phyloP scores from a whole-genome alignment of 2,329 filamentous ascomycete genomes.

The Dactylellina leptospora region DNA sequence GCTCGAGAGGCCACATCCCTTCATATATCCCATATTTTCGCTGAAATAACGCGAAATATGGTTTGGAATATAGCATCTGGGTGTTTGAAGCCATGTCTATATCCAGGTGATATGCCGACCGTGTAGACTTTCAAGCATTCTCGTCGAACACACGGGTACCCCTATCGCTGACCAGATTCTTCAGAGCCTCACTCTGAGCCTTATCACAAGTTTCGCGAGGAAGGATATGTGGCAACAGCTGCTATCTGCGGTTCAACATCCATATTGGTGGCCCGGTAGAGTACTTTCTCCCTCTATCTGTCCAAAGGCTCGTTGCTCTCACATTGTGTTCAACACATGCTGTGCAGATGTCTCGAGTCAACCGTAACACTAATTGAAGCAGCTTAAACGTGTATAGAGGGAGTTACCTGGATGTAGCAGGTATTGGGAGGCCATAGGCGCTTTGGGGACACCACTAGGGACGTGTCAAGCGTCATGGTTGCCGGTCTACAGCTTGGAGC shows the following conservation, averaged over 20 bases:
- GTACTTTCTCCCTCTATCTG: no score
- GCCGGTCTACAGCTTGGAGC: neutral
- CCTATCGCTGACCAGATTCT: neutral
- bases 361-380: neutral
- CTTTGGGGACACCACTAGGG: neutral
- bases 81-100: neutral
- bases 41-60: constrained; percentile 49
- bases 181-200: no score
- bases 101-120: constrained; percentile 20
- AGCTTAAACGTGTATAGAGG: constrained; percentile 3
- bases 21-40: constrained; percentile 17
- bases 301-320: neutral
- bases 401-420: neutral
- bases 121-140: constrained; percentile 6
- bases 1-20: constrained; percentile 13
- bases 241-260: no score
- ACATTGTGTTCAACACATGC: constrained; percentile 46
- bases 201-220: no score
- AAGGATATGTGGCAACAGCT: no score
- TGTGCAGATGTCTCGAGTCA: neutral
- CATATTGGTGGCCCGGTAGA: no score
- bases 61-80: neutral
- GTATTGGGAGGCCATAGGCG: neutral
- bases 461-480: constrained; percentile 3
- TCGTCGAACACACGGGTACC: neutral